Evolutionary conservation across 768 basidiomycete species (phyloP).

Genomic region (Xerocomus potaroensis): DNA sequence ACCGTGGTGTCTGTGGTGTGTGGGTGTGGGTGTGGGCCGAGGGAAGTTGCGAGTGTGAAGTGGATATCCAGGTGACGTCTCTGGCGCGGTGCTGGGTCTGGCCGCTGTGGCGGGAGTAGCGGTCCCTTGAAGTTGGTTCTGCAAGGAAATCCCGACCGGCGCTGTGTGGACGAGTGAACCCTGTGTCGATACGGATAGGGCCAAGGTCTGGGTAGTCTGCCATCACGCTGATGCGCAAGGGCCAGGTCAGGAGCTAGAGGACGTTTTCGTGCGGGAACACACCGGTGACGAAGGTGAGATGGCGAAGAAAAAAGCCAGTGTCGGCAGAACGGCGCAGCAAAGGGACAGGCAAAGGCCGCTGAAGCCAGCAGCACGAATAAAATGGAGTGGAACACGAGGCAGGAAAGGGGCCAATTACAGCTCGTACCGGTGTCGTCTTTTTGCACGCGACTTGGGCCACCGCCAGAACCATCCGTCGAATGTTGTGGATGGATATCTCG

Average conservation of each 20-base stretch:
- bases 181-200: constrained; percentile 29
- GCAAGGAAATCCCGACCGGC: constrained; percentile 25
- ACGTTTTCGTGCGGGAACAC: not conserved
- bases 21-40: constrained; percentile 28
- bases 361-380: constrained; percentile 12
- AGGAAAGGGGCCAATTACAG: constrained; percentile 22
- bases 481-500: too few species aligned
- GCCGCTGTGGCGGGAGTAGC: constrained; percentile 27
- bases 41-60: constrained; percentile 22
- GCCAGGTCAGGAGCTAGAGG: not conserved
- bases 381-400: constrained; percentile 30
- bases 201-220: constrained; percentile 22
- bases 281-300: not conserved
- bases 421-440: constrained; percentile 3
- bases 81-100: constrained; percentile 24
- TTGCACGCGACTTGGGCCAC: too few species aligned
- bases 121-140: constrained; percentile 23
- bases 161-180: constrained; percentile 25
- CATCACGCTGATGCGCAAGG: constrained; percentile 19
- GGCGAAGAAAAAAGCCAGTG: not conserved
- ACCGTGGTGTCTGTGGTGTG: constrained; percentile 27
- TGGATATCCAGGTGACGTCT: constrained; percentile 33
- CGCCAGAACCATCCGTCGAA: too few species aligned
- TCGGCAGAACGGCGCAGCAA: constrained; percentile 18
- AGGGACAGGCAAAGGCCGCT: constrained; percentile 17